Conservation (phyloP, 1,139 yeast species). For the Geotrichum aggregatum region DNA sequence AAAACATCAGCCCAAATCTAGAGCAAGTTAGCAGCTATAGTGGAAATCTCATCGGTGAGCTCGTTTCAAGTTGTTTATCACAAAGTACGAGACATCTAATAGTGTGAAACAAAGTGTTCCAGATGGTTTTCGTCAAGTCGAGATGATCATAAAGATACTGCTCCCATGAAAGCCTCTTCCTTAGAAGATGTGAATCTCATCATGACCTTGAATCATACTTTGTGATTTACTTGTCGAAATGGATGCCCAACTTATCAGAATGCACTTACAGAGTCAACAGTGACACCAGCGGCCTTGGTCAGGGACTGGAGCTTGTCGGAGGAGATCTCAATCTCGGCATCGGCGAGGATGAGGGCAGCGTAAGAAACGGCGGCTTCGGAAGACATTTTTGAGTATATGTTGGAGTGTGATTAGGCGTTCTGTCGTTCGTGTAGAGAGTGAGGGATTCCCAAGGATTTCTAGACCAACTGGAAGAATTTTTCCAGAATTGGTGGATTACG, state of each 20-base stretch:
- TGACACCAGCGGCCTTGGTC: constrained; percentile 83
- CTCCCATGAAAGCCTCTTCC: no score
- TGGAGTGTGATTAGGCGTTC: constrained; percentile 2
- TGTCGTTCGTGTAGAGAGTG: not conserved
- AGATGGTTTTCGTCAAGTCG: no score
- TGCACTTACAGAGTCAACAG: constrained; percentile 59
- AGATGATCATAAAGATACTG: no score
- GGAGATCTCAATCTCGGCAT: constrained; percentile 88
- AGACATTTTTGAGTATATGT: constrained; percentile 28
- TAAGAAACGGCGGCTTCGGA: constrained; percentile 41
- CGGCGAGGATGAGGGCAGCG: constrained; percentile 96
- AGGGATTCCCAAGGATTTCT: not conserved
- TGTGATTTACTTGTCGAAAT: no score
- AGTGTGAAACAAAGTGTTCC: no score
- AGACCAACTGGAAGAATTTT: no score
- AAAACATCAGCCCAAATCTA: constrained; percentile 89
- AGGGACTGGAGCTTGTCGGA: constrained; percentile 80
- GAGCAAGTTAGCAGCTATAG: constrained; percentile 6
- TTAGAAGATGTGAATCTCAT: no score
- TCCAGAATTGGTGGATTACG: not conserved
- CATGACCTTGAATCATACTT: no score
- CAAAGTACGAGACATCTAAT: no score
- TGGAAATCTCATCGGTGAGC: no score
- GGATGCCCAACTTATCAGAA: no score
- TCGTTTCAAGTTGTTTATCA: no score